Base-by-base conservation (phyloP, 2,329 filamentous ascomycete species). In the Exophiala sideris region DNA sequence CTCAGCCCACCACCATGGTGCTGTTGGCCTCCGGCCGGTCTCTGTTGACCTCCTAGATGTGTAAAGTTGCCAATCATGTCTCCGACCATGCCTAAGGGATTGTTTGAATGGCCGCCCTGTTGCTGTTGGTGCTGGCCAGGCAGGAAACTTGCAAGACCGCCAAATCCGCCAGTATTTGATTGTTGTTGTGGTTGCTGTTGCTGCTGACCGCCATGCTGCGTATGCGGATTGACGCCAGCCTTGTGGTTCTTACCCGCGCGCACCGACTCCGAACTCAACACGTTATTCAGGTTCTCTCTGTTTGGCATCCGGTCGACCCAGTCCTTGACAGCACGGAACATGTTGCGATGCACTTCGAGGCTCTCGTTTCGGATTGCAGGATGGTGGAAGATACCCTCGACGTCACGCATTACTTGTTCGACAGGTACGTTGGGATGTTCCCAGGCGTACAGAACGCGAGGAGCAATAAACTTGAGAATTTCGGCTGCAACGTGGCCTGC, bases 371-470 rank as follows among this genome's bases (percentile, higher is more conserved):
- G 86, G 29, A 90, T 76, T 5, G 88, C 87, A 1, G 94, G 94
- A 68, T 99, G 94, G 69, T 99, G 94, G 75, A 97, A 95, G 9
- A 89, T 85, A 20, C 83, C 82, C 44, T 91, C 75, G 38, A 95
- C 83, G 62, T 97, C 92, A 59, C 89, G 78, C 58, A 91, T 78
- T 0, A 97, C 87, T 70, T 95, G 88, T 35, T 95, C 82, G 3
- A 94, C 86, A 0, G 89, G 83, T 0, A 96, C 85, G 40, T 86
- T 84, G 2, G 87, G 82, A 68, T 97, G 88, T 61, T 97, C 89
- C 90, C 91, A 97, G 3, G 91, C 92, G 67, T 92, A 95, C 16
- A 99, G 79, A 45, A 97, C 76, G 33, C 92, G 88, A 1, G 92
- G 92, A 1, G 91, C 89, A 32, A 88, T 83, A 65, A 95, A 97